phyloP scores from a whole-genome alignment of 805 yeast species.

The Pichia manshurica region DNA sequence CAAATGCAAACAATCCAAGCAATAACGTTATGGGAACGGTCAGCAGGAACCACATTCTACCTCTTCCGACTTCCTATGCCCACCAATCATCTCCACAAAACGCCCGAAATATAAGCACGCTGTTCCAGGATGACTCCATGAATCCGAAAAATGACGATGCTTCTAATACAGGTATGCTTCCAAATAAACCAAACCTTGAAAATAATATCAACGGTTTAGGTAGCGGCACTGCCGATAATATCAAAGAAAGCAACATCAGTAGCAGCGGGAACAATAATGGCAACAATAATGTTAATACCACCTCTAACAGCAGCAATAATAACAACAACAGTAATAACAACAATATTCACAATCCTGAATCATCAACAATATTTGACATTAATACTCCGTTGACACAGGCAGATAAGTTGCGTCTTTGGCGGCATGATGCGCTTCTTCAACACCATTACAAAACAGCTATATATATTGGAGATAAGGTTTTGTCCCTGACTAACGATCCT shows the following conservation, averaged over 20 bases:
- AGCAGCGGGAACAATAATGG: not conserved
- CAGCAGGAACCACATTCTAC: constrained; percentile 10
- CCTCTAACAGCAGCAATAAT: not conserved
- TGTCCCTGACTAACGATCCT: constrained; percentile 77
- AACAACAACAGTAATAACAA: not conserved
- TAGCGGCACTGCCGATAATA: not conserved
- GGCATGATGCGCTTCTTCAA: constrained; percentile 89
- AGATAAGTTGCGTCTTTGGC: constrained; percentile 82
- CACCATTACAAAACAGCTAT: constrained; percentile 89
- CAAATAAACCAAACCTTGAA: not conserved
- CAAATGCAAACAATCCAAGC: no score
- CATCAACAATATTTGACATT: constrained; percentile 16
- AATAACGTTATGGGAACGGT: no score
- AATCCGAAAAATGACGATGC: not conserved
- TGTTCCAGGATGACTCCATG: not conserved
- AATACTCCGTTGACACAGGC: constrained; percentile 62
- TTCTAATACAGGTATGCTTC: not conserved
- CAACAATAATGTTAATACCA: not conserved
- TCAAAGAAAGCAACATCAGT: not conserved
- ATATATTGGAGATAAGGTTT: constrained; percentile 84
- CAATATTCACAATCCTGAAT: constrained; percentile 4
- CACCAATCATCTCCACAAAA: constrained; percentile 16
- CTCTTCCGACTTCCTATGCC: constrained; percentile 12
- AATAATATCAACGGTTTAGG: not conserved
- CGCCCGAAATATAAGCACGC: not conserved